Evolutionary conservation across 2,329 filamentous ascomycete genomes (phyloP), one percentile per base, ranked within the genome.

Genomic region (Trichothecium roseum): DNA sequence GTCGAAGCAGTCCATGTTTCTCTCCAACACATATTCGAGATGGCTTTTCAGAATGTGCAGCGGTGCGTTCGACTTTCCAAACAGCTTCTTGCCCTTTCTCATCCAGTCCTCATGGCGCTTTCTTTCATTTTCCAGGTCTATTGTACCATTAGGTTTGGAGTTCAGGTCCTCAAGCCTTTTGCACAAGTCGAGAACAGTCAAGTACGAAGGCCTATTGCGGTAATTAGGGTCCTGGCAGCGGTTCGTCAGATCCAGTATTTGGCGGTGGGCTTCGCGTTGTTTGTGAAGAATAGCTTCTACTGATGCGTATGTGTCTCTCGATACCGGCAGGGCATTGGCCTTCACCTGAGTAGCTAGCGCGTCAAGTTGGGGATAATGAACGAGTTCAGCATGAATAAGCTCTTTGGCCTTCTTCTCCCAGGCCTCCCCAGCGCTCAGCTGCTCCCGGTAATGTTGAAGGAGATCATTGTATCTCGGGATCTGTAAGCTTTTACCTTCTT

Each of bases 91-190:
- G 34, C 91, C 91, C 50, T 86, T 86, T 22, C 91, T 76, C 89
- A 98, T 98, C 91, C 91, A 98, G 56, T 98, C 91, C 54, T 98
- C 91, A 46, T 96, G 91, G 7, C 85, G 78, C 53, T 91, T 94
- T 45, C 91, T 83, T 55, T 96, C 87, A 44, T 86, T 88, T 53
- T 98, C 91, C 4, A 98, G 72, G 49, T 98, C 91, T 24, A 93
- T 72, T 0, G 89, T 94, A 3, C 91, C 91, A 28, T 74, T 75
- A 0, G 91, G 91, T 52, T 95, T 95, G 43, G 86, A 94, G 48
- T 94, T 94, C 8, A 96, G 70, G 36, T 91, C 85, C 39, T 86
- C 83, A 10, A 98, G 63, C 41, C 81, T 81, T 50, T 88, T 85
- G 66, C 91, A 85, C 8, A 95, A 79, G 30, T 93, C 85, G 3